phyloP scores from a whole-genome alignment of 2,329 filamentous ascomycete genomes.

The Shiraia bambusicola region DNA sequence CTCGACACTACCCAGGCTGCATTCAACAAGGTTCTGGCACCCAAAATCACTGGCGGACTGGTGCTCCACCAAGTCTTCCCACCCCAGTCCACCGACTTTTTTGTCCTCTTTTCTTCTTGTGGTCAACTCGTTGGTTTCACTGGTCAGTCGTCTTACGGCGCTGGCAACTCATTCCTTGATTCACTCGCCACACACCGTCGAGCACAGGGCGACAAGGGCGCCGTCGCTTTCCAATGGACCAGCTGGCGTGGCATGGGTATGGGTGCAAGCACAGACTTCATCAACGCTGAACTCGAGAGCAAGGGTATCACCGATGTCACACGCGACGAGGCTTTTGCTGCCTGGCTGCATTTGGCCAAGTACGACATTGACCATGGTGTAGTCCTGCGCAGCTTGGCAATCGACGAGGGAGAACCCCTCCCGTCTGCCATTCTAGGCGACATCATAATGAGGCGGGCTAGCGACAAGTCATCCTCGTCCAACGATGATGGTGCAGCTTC shows the following conservation, averaged over 20 bases:
- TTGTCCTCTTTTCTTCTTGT: conserved; percentile 30
- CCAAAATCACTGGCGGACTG: conserved; percentile 34
- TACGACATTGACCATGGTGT: conserved; percentile 46
- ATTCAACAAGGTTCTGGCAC: conserved; percentile 37
- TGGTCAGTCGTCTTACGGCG: conserved; percentile 30
- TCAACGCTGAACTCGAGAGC: conserved; percentile 45
- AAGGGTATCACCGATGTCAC: conserved; percentile 50
- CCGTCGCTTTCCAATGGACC: conserved; percentile 48
- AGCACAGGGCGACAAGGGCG: conserved; percentile 41
- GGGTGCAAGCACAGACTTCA: conserved; percentile 41
- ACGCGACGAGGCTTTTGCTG: conserved; percentile 46
- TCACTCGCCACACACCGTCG: conserved; percentile 28
- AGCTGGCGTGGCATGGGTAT: conserved; percentile 48
- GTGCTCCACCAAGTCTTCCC: conserved; percentile 27
- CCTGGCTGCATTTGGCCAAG: conserved; percentile 44
- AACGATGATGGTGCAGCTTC: neutral
- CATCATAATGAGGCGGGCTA: conserved; percentile 10
- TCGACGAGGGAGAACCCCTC: conserved; percentile 37
- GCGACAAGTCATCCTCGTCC: conserved; percentile 3
- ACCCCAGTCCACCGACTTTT: conserved; percentile 32
- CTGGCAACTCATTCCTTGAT: conserved; percentile 36
- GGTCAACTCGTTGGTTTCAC: conserved; percentile 27
- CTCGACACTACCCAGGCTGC: conserved; percentile 31
- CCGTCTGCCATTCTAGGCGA: conserved; percentile 19
- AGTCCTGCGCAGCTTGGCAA: conserved; percentile 35